Base-by-base conservation (phyloP, 2,329 filamentous ascomycete genomes). In the Ceratocystiopsis sp. region DNA sequence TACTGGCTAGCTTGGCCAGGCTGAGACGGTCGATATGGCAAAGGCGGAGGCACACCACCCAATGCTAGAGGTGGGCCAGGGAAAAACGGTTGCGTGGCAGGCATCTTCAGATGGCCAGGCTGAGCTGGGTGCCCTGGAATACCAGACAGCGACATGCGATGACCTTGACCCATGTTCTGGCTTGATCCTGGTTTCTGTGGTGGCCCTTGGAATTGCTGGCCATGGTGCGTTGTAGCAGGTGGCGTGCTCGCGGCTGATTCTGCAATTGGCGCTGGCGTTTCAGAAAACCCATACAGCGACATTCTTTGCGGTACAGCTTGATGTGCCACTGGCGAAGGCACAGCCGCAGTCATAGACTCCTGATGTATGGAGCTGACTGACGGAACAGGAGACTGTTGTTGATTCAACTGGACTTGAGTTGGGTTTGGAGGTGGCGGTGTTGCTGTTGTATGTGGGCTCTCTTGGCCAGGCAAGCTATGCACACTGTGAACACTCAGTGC, bases 401-500 rank as follows among this genome's bases (percentile, higher is more conserved):
- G 25, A 2, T 29, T 8, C 25, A 4, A 29, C 10, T 4, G 10
- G 10, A 29, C 25, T 29, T 29, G 25, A 29, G 25, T 8, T 29
- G 25, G 43, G 45, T 11, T 45, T 46, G 25, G 40, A 40, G 38
- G 40, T 45, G 25, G 34, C 35, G 33, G 42, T 32, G 38, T n/a
- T 15, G 34, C 34, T 35, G 14, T 35, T 29, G 25, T 29, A 7
- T 29, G 25, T 11, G 25, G 13, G 13, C 34, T 35, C 35, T 41
- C n/a, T 42, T 39, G 12, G 40, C 19, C 16, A 8, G 35, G 37
- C 33, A 14, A 14, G 19, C 43, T 42, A 14, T 45, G 44, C 10
- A 42, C 38, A 18, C 35, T 40, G 37, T 44, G 45, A 5, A 46
- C 36, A 35, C 45, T 46, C 14, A 41, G 42, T 3, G 45, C 45